Base-by-base conservation (phyloP, 164 flowering plant genomes). In the Kalanchoe fedtschenkoi region DNA sequence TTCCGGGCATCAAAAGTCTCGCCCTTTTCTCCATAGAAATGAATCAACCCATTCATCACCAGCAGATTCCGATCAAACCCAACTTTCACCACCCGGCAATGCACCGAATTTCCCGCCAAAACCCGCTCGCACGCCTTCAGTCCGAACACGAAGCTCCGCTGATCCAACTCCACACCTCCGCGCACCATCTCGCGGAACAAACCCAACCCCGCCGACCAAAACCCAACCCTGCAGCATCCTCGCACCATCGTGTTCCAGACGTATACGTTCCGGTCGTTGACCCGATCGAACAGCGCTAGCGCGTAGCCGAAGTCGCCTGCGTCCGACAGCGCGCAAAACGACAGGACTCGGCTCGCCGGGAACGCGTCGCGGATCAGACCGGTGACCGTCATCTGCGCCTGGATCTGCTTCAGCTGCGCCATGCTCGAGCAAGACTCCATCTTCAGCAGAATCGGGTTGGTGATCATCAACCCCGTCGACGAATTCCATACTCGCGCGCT, bases 241-340 rank as follows among this genome's bases (percentile, higher is more conserved):
- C 83, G 75, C 11, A 87, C 77, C 84, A 87, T 79, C 13, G 89
- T 78, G 58, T 87, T 87, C 81, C 83, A 88, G 29, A 81, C 79
- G 55, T 76, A 86, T 32, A 71, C 66, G 67, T 81, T 85, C 68
- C 86, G 91, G 17, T 68, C 38, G 9, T 60, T 26, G 26, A 82
- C 74, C 17, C 72, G 82, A 24, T 64, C 4, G 58, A 85, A 85
- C 3, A 87, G 37, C 6, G 46, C 29, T 38, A 59, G 68, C 32
- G 90, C 87, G 55, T 87, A 66, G 44, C 63, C 53, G 8, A 85
- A 66, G 60, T 79, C 77, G 4, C 86, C 89, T n/a, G 61, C 35
- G 13, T 78, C 81, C 17, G 85, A 65, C 29, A 86, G 71, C 6
- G 88, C 88, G 29, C 76, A 77, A 59, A 86, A 86, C 56, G 88